phyloP scores from a whole-genome alignment of 225 moss, liverwort and hornwort genomes.

The Rhytidiadelphus loreus region DNA sequence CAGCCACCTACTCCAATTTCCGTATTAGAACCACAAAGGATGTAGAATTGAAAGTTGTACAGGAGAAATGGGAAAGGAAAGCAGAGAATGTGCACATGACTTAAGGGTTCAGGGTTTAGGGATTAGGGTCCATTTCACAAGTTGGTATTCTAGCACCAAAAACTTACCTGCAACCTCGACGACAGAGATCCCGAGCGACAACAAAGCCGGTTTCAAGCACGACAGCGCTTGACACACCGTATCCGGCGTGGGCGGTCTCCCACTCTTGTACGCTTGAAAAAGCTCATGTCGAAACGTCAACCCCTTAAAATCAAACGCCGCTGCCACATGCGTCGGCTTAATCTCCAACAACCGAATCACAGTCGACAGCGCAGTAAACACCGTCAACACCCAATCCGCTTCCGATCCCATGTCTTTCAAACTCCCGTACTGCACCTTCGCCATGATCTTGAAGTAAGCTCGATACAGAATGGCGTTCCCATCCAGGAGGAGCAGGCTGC shows the following conservation, averaged over 20 bases:
- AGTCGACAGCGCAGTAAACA: slow-evolving; percentile 40
- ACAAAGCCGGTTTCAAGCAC: slow-evolving; percentile 46
- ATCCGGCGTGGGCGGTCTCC: slow-evolving; percentile 48
- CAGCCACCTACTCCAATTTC: background rate
- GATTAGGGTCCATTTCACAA: background rate
- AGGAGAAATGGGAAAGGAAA: background rate
- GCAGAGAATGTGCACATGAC: background rate
- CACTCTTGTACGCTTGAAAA: slow-evolving; percentile 30
- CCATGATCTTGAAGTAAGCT: slow-evolving; percentile 52
- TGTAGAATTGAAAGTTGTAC: background rate
- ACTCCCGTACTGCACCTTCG: slow-evolving; percentile 50
- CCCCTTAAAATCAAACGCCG: slow-evolving; percentile 50
- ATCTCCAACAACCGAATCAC: slow-evolving; percentile 28
- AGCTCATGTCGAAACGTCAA: slow-evolving; percentile 46
- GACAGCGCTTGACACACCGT: slow-evolving; percentile 34
- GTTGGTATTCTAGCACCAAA: background rate
- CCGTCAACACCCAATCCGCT: slow-evolving; percentile 51
- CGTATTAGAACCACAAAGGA: background rate
- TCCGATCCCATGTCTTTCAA: slow-evolving; percentile 47
- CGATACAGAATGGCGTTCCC: slow-evolving; percentile 48
- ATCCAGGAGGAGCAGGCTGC: slow-evolving; percentile 35
- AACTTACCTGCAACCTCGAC: slow-evolving; percentile 35
- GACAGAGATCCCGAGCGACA: slow-evolving; percentile 34
- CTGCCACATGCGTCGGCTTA: slow-evolving; percentile 33
- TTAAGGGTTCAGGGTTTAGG: background rate